Evolutionary conservation across 2,329 filamentous ascomycete genomes (phyloP).

Genomic region (Pseudonectria buxi): DNA sequence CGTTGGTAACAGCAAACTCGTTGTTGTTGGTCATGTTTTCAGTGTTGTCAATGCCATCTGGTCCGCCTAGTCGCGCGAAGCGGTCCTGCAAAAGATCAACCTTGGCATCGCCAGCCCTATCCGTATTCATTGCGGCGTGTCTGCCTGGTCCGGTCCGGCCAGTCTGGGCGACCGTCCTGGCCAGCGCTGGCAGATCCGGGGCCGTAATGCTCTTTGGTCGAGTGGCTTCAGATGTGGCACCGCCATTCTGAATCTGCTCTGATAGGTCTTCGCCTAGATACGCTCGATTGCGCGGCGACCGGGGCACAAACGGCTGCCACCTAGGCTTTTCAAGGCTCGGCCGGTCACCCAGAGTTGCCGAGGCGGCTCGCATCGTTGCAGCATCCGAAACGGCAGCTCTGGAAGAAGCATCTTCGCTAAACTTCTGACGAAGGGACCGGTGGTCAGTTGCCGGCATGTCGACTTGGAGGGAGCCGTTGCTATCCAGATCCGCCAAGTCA

Average conservation of each 20-base stretch:
- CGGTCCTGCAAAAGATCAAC: slow-evolving; percentile 41
- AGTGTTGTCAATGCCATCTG: slow-evolving; percentile 26
- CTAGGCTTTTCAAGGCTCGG: slow-evolving; percentile 27
- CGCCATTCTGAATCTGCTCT: slow-evolving; percentile 24
- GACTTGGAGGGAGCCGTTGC: slow-evolving; percentile 10
- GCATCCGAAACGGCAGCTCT: slow-evolving; percentile 11
- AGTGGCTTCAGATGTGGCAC: slow-evolving; percentile 15
- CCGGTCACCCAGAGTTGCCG: slow-evolving; percentile 16
- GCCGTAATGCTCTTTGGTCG: slow-evolving; percentile 18
- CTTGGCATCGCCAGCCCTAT: slow-evolving; percentile 24
- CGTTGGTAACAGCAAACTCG: too few species aligned
- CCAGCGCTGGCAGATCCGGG: slow-evolving; percentile 22
- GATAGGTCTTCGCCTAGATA: slow-evolving; percentile 29
- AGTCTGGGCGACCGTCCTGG: slow-evolving; percentile 16
- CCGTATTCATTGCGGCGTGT: slow-evolving; percentile 13
- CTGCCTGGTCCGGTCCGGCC: slow-evolving; percentile 6
- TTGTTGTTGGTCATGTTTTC: slow-evolving; percentile 23
- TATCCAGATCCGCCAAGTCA: slow-evolving; percentile 17
- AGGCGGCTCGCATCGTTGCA: slow-evolving; percentile 6
- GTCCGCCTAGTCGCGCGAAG: slow-evolving; percentile 39
- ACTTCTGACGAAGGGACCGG: slow-evolving; percentile 30
- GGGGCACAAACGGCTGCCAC: slow-evolving; percentile 37
- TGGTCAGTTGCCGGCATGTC: slow-evolving; percentile 11
- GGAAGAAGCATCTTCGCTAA: slow-evolving; percentile 22
- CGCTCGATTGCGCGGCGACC: slow-evolving; percentile 32